Evolutionary conservation across 371 early-diverging fungal species (phyloP).

Genomic region (Mortierella sp.): DNA sequence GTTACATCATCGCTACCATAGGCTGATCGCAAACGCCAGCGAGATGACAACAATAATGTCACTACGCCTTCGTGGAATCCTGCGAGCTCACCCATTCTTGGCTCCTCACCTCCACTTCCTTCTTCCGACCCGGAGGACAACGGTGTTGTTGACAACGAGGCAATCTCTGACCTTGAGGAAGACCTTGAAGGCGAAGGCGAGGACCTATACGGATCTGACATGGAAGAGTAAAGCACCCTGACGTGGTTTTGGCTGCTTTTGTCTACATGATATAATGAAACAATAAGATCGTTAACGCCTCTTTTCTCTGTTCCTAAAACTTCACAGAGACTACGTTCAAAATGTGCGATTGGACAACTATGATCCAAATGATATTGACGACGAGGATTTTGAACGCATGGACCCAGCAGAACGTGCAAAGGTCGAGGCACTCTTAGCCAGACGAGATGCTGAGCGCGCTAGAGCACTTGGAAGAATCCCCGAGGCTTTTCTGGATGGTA

Average conservation of each 20-base stretch:
- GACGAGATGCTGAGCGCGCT: slow-evolving; percentile 86
- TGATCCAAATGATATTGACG: slow-evolving; percentile 78
- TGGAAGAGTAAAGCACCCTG: slow-evolving; percentile 71
- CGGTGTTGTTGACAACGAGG: slow-evolving; percentile 42
- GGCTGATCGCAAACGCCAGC: slow-evolving; percentile 58
- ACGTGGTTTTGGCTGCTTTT: not conserved
- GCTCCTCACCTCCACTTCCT: slow-evolving; percentile 47
- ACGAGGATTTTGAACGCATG: slow-evolving; percentile 82
- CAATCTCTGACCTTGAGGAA: slow-evolving; percentile 59
- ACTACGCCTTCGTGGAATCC: slow-evolving; percentile 43
- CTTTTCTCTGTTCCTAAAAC: not conserved
- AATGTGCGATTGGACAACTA: slow-evolving; percentile 85
- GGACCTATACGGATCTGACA: slow-evolving; percentile 85
- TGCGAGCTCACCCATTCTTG: slow-evolving; percentile 43
- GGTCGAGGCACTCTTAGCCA: slow-evolving; percentile 83
- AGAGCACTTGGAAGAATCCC: slow-evolving; percentile 82
- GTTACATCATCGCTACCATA: slow-evolving; percentile 1
- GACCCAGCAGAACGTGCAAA: slow-evolving; percentile 78
- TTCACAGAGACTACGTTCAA: slow-evolving; percentile 77
- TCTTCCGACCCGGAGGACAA: slow-evolving; percentile 55
- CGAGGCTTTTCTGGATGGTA: slow-evolving; percentile 87
- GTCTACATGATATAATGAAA: not conserved
- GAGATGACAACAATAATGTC: slow-evolving; percentile 51
- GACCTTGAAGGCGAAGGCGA: slow-evolving; percentile 84
- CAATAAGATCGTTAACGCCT: slow-evolving; percentile 5